Evolutionary conservation across 2,329 filamentous ascomycete species (phyloP), one percentile per base, ranked within the genome.

Genomic region (Lasiodiplodia theobromae): DNA sequence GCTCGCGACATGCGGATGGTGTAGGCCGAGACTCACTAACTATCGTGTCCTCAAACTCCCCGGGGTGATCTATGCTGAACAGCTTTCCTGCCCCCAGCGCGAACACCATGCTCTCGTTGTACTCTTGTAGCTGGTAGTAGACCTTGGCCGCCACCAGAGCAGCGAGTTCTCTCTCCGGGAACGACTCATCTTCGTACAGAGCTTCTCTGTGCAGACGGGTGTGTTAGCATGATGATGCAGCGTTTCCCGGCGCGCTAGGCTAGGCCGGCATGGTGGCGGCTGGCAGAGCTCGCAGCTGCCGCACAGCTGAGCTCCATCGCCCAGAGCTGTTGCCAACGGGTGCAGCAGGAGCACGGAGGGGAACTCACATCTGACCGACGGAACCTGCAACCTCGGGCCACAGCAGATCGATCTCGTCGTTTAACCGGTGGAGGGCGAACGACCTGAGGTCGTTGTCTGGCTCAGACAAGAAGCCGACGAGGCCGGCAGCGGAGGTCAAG

Each of bases 61-160:
- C 92, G 65, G 92, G 91, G 67, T 91, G 87, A 76, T 97, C 92
- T 72, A 98, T 88, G 83, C 96, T 93, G 86, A 99, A 97, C 62
- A 97, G 89, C 78, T 97, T 93, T 70, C 96, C 96, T 28, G 96
- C 94, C 69, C 94, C 94, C 56, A 99, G 88, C 71, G 96, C 96
- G 81, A 99, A 98, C 65, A 93, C 92, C 95, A 99, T 98, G 82
- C 95, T 97, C 84, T 99, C 96, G 79, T 97, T 96, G 85, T 99
- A 99, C 80, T 96, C 96, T 82, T 97, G 94, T 66, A 99, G 89
- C 79, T 99, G 96, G 79, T 98, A 99, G 85, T 98, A 99, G 73
- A 98, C 94, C 86, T 99, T 99, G 74, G 96, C 92, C 53, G 97
- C 92, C 67, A 99, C 94, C 62, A 99, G 87, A 66, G 96, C 96